phyloP scores from a whole-genome alignment of 2,329 filamentous ascomycete genomes.

The Ceratocystiopsis sp. region DNA sequence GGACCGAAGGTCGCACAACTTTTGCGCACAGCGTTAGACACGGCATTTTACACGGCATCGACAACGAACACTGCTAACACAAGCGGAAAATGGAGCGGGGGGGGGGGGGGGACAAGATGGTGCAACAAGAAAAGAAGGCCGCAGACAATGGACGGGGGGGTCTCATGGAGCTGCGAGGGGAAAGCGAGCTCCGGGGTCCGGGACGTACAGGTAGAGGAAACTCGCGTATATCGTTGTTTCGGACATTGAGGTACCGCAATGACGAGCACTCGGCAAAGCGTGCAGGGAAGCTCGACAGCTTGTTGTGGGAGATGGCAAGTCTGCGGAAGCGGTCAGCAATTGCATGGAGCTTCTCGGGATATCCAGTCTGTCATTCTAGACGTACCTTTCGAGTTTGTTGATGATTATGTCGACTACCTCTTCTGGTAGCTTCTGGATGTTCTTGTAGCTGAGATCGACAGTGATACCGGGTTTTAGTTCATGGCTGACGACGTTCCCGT shows the following conservation, averaged over 20 bases:
- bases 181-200: too few relatives aligned
- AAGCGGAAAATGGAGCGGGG: slow-evolving; percentile 7
- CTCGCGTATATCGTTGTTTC: slow-evolving; percentile 55
- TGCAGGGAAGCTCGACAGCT: slow-evolving; percentile 48
- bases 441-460: slow-evolving; percentile 60
- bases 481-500: slow-evolving; percentile 40
- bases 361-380: too few relatives aligned
- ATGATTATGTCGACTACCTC: slow-evolving; percentile 62
- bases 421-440: slow-evolving; percentile 52
- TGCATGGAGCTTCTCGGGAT: not conserved
- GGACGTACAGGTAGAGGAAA: slow-evolving; percentile 37
- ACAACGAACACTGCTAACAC: not conserved
- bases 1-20: slow-evolving; percentile 75
- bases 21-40: slow-evolving; percentile 4
- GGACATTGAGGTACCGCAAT: slow-evolving; percentile 63
- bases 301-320: slow-evolving; percentile 68
- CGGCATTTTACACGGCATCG: not conserved
- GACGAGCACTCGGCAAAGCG: slow-evolving; percentile 62
- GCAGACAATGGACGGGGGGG: not conserved
- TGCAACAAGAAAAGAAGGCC: not conserved
- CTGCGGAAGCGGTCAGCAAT: slow-evolving; percentile 22
- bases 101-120: slow-evolving; percentile 2
- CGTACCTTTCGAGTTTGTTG: slow-evolving; percentile 52
- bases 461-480: slow-evolving; percentile 55
- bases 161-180: too few relatives aligned